These are phyloP conservation scores for Hyphodiscus hymeniophilus DNA, from an alignment of 495 filamentous ascomycete genomes.

Conservation along the genomic window DNA sequence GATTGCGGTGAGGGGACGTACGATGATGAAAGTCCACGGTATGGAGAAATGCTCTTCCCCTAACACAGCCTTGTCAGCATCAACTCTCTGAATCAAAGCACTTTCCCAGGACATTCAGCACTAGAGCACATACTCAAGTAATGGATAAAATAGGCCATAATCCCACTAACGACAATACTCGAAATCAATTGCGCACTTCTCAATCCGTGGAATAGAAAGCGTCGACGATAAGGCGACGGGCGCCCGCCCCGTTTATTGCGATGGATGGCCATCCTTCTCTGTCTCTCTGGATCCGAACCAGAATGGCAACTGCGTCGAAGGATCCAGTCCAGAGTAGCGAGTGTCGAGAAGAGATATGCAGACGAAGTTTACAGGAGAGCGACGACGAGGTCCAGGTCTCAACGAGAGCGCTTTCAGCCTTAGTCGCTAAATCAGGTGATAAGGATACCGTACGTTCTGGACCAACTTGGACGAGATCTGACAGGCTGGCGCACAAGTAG, in stretches of 20 bases:
- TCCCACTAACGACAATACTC: slow-evolving; percentile 45
- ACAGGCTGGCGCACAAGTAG: too few relatives aligned
- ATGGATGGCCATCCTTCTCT: slow-evolving; percentile 13
- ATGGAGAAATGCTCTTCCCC: slow-evolving; percentile 39
- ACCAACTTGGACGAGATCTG: too few relatives aligned
- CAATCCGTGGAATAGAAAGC: slow-evolving; percentile 49
- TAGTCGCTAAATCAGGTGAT: too few relatives aligned
- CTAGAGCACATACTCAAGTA: slow-evolving; percentile 34
- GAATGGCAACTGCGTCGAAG: too few relatives aligned
- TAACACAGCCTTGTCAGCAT: slow-evolving; percentile 1
- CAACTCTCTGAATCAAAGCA: neutral
- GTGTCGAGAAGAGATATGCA: too few relatives aligned
- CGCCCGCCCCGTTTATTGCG: slow-evolving; percentile 22
- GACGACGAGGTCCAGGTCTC: too few relatives aligned
- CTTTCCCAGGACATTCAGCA: too few relatives aligned
- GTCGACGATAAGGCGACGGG: slow-evolving; percentile 47
- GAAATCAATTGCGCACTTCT: slow-evolving; percentile 43
- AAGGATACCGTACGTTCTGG: too few relatives aligned
- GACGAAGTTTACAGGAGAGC: too few relatives aligned
- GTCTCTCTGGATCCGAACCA: neutral
- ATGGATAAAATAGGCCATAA: slow-evolving; percentile 55
- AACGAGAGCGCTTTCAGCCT: too few relatives aligned
- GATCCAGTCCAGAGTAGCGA: too few relatives aligned
- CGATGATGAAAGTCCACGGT: slow-evolving; percentile 59
- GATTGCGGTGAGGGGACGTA: slow-evolving; percentile 27